A percentile compares a stretch with the other conserved stretches of the same genome.
These are phyloP conservation scores for Volvox carteri DNA, from an alignment of 163 green algal species.

Conservation along the genomic window DNA sequence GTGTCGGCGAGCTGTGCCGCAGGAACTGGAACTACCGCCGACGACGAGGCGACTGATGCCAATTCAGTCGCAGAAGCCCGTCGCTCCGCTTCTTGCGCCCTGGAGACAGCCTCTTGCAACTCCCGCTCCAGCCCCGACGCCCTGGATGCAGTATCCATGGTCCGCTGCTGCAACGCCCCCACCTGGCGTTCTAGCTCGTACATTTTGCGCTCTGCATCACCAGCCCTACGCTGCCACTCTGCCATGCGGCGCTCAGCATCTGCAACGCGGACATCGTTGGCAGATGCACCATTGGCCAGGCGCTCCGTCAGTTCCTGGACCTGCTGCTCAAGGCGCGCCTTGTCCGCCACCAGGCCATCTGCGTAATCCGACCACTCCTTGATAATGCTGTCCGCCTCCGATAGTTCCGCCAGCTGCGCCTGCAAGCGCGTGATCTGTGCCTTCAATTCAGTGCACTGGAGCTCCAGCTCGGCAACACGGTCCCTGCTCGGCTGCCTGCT, in stretches of 20 bases:
- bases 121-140: background rate
- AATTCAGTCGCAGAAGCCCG: background rate
- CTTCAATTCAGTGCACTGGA: background rate
- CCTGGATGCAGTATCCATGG: background rate
- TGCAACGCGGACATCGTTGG: background rate
- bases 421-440: constrained; percentile 8
- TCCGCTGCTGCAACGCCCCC: background rate
- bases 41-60: background rate
- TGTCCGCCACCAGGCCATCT: constrained; percentile 15
- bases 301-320: constrained; percentile 12
- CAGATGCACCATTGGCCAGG: background rate
- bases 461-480: background rate
- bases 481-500: background rate
- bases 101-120: background rate
- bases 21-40: background rate
- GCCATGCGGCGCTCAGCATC: background rate
- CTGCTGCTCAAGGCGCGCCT: constrained; percentile 27
- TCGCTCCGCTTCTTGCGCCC: background rate
- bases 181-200: background rate
- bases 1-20: constrained; percentile 28
- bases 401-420: constrained; percentile 39
- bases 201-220: background rate
- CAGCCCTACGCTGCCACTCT: constrained; percentile 3
- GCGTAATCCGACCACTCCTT: constrained; percentile 52
- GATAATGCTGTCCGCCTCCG: constrained; percentile 39